These are phyloP conservation scores for Solanum infundibuliforme DNA, from an alignment of 257 asterid genomes.

Conservation along the genomic window DNA sequence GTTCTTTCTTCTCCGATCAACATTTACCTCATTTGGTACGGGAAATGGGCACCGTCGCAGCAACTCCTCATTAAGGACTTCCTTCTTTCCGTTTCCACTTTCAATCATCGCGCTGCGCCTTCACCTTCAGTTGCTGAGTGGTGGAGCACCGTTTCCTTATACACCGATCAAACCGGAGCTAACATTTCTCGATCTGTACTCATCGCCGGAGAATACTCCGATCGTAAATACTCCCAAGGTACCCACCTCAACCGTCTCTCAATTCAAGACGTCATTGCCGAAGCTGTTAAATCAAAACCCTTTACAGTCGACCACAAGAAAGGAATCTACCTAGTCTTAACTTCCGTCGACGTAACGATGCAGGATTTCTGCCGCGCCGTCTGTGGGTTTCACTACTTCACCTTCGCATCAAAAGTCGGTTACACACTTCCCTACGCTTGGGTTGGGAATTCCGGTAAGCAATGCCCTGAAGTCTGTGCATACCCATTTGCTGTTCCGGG, in stretches of 20 bases:
- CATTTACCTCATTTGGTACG: constrained; percentile 85
- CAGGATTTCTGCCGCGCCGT: constrained; percentile 93
- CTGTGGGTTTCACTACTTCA: constrained; percentile 93
- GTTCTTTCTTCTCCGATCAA: constrained; percentile 85
- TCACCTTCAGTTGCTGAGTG: constrained; percentile 78
- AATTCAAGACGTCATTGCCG: constrained; percentile 59
- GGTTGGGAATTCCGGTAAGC: constrained; percentile 83
- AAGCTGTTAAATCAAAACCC: constrained; percentile 65
- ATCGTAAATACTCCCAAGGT: constrained; percentile 56
- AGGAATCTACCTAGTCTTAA: constrained; percentile 74
- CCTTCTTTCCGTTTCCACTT: constrained; percentile 57
- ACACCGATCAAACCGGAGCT: constrained; percentile 84
- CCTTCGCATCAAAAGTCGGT: constrained; percentile 76
- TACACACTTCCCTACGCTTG: constrained; percentile 80
- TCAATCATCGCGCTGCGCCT: constrained; percentile 35
- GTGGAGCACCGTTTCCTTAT: constrained; percentile 79
- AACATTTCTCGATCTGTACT: constrained; percentile 56
- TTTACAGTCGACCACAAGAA: constrained; percentile 73
- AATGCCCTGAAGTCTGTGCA: constrained; percentile 94
- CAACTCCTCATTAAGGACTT: constrained; percentile 73
- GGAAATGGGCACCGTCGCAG: constrained; percentile 53
- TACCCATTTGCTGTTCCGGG: constrained; percentile 79
- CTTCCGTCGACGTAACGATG: constrained; percentile 70
- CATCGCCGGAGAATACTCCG: constrained; percentile 74
- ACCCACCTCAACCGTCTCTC: constrained; percentile 53